Conservation (phyloP, 257 asterid species). For the Vinca minor region DNA sequence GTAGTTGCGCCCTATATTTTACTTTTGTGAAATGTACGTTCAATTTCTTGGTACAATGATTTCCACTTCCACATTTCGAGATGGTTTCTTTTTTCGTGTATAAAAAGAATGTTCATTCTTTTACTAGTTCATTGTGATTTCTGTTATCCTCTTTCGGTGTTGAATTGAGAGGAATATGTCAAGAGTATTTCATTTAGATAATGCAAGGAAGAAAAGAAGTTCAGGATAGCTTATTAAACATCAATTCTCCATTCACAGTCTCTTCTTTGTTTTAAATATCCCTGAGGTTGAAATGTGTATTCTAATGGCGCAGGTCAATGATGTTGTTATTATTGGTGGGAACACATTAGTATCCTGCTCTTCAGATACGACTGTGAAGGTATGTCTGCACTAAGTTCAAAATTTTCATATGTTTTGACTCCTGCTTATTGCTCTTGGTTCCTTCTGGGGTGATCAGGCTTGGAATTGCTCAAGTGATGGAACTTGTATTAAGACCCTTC, state of each 20-base stretch:
- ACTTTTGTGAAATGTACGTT: background rate
- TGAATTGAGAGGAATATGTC: background rate
- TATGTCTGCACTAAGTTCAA: constrained; percentile 16
- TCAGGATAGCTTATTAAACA: constrained; percentile 2
- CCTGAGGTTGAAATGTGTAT: background rate
- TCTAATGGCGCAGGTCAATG: constrained; percentile 70
- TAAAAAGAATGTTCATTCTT: background rate
- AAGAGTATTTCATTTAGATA: background rate
- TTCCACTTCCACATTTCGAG: too few species aligned
- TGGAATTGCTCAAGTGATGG: constrained; percentile 80
- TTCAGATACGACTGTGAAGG: constrained; percentile 96
- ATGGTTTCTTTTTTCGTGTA: too few species aligned
- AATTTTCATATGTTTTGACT: constrained; percentile 2
- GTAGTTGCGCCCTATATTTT: background rate
- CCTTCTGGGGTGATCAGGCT: constrained; percentile 37
- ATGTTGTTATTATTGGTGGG: constrained; percentile 70
- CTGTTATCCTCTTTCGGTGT: background rate
- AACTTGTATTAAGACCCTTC: constrained; percentile 62
- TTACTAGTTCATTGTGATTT: background rate
- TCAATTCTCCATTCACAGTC: constrained; percentile 10
- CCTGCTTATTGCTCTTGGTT: constrained; percentile 14
- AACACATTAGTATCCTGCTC: constrained; percentile 89
- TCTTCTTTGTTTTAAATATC: constrained; percentile 16
- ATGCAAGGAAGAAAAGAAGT: background rate
- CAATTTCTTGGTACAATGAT: background rate